phyloP scores from a whole-genome alignment of 345 rosid genomes.

The rapeseed (Brassica napus) region DNA sequence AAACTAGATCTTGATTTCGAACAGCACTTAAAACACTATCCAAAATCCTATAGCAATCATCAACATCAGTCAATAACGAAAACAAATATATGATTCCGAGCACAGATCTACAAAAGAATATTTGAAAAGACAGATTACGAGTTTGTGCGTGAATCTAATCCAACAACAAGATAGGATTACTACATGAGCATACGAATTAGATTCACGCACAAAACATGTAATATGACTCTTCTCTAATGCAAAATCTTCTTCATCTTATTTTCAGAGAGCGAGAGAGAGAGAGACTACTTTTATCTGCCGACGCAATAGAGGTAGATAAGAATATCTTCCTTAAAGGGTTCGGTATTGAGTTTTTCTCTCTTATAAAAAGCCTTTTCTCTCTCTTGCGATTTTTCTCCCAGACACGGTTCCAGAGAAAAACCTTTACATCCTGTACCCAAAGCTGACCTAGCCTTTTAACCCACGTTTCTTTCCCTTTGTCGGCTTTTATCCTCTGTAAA shows the following conservation, averaged over 20 bases:
- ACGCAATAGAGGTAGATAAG: background rate
- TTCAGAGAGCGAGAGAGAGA: background rate
- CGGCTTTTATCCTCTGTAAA: no score
- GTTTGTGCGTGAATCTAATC: conserved; percentile 45
- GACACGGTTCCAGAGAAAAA: no score
- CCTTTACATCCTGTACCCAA: no score
- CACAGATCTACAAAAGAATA: conserved; percentile 3
- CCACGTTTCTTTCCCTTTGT: no score
- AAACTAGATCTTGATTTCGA: background rate
- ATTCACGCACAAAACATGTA: conserved; percentile 39
- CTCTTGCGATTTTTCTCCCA: no score
- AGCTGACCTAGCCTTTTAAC: no score
- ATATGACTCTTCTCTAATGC: conserved; percentile 27
- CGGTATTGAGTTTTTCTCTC: no score
- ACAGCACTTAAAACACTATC: background rate
- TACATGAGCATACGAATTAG: conserved; percentile 25
- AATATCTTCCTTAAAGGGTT: background rate
- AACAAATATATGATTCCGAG: background rate
- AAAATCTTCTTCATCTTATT: background rate
- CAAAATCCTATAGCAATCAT: background rate
- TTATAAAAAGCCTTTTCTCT: no score
- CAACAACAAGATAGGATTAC: conserved; percentile 2
- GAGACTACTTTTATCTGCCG: background rate
- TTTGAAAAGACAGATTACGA: conserved; percentile 36
- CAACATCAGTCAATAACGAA: background rate